Conservation (phyloP, 2,329 filamentous ascomycete genomes). For the Allantophomopsis lycopodina region DNA sequence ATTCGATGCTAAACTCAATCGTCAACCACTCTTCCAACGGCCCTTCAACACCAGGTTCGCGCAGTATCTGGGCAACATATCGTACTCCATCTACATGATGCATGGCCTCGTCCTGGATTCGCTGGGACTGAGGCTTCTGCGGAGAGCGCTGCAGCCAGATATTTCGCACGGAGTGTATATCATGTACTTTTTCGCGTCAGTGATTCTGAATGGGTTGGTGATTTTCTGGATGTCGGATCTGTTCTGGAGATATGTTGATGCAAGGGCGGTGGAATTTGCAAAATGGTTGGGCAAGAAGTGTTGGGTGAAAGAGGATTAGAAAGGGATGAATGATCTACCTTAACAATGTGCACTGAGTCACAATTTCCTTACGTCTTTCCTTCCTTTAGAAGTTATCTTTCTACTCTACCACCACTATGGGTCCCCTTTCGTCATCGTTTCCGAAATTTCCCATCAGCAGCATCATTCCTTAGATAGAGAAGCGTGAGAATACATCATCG, state of each 20-base stretch:
- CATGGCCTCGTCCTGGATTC: conserved; percentile 48
- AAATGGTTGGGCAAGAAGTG: neutral
- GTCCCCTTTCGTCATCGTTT: too few species aligned
- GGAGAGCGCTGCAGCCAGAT: neutral
- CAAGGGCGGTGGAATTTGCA: neutral
- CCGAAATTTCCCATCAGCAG: too few species aligned
- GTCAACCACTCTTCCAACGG: conserved; percentile 11
- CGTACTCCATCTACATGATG: conserved; percentile 48
- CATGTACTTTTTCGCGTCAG: neutral
- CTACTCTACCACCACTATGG: too few species aligned
- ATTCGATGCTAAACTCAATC: neutral
- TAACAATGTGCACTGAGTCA: too few species aligned
- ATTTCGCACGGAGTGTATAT: neutral
- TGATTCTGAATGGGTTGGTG: neutral
- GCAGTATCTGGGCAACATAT: conserved; percentile 49
- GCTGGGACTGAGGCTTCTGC: conserved; percentile 26
- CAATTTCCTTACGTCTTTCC: too few species aligned
- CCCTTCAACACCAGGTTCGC: conserved; percentile 32
- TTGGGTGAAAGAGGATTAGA: neutral
- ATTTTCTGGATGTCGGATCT: neutral
- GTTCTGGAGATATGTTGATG: neutral
- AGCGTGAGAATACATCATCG: too few species aligned
- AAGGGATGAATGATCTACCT: too few species aligned
- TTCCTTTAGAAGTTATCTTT: too few species aligned
- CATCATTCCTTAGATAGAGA: too few species aligned